Conservation (phyloP, 176 grass and related monocot species). For the Aegilops umbellulata region DNA sequence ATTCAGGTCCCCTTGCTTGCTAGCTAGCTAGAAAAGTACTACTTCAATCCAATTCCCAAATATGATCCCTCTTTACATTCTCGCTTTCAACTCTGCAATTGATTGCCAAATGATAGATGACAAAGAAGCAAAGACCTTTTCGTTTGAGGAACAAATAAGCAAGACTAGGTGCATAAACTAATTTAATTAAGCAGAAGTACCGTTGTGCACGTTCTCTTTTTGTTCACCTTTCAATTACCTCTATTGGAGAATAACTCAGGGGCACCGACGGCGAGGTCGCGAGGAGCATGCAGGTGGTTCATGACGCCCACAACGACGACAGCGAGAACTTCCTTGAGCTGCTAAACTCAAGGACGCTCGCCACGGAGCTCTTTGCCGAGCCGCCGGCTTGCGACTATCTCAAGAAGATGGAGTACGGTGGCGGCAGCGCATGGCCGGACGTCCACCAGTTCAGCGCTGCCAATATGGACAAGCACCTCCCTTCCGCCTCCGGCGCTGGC, state of each 20-base stretch:
- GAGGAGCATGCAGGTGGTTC: slow-evolving; percentile 45
- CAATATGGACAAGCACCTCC: slow-evolving; percentile 45
- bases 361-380: slow-evolving; percentile 59
- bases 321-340: slow-evolving; percentile 73
- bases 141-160: not conserved
- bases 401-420: slow-evolving; percentile 71
- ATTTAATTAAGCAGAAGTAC: not conserved
- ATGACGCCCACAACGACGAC: slow-evolving; percentile 41
- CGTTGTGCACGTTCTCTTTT: not conserved
- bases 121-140: not conserved
- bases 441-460: slow-evolving; percentile 38
- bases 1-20: slow-evolving; percentile 38
- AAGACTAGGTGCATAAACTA: not conserved
- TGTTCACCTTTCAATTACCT: not conserved
- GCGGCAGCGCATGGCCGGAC: slow-evolving; percentile 27
- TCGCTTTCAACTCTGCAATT: slow-evolving; percentile 19
- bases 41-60: slow-evolving; percentile 50
- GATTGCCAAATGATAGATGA: slow-evolving; percentile 31
- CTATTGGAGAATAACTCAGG: slow-evolving; percentile 27
- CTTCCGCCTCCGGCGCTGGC: not conserved
- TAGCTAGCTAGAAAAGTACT: not conserved
- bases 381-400: slow-evolving; percentile 81
- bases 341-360: slow-evolving; percentile 62
- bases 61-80: slow-evolving; percentile 27
- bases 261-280: slow-evolving; percentile 44